Base-by-base conservation (phyloP, 768 basidiomycete species). In the Naganishia friedmannii region DNA sequence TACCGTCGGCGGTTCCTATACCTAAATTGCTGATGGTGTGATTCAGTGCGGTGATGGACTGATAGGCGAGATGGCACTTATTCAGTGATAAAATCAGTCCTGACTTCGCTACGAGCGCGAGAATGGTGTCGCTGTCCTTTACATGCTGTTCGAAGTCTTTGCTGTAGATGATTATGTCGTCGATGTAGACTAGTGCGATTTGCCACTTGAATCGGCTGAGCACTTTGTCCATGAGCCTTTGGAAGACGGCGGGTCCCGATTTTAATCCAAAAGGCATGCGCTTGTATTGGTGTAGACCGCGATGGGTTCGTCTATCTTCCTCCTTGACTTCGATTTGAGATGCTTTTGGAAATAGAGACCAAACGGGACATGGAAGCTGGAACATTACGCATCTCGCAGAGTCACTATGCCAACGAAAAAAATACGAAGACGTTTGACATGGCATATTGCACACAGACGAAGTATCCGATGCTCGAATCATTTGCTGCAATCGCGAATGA, bases 111-210 rank as follows among this genome's bases (percentile, higher is more conserved):
- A 53, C 63, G 5, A 70, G 65, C 26, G 53, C 28, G 3, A 70
- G 54, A 17, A 70, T 39, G 13, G 12, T 70, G 9, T 39, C 32
- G 34, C 56, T 37, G 32, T 70, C 84, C 81, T 51, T 85, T 3
- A 70, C 21, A 28, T 70, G 70, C 15, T 15, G n/a, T 2, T 66
- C 70, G 31, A 70, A 66, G 53, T 46, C 32, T 65, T 37, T 1
- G n/a, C 32, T 39, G 46, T 69, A 69, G 6, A 69, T 53, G 42
- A 69, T 69, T 4, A 69, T 46, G 32, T 69, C 68, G 58, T 69
- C 58, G 34, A 69, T 69, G 28, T 69, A 69, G 4, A 69, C 68
- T 3, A 69, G 68, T 1, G 37, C 56, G 9, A 39, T 37, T 34
- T 69, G 56, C 68, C 68, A 69, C 37, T 53, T 60, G 42, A 13